These are phyloP conservation scores for Chrysophaeum taylorii DNA, from an alignment of 352 stramenopile genomes.

Conservation along the genomic window DNA sequence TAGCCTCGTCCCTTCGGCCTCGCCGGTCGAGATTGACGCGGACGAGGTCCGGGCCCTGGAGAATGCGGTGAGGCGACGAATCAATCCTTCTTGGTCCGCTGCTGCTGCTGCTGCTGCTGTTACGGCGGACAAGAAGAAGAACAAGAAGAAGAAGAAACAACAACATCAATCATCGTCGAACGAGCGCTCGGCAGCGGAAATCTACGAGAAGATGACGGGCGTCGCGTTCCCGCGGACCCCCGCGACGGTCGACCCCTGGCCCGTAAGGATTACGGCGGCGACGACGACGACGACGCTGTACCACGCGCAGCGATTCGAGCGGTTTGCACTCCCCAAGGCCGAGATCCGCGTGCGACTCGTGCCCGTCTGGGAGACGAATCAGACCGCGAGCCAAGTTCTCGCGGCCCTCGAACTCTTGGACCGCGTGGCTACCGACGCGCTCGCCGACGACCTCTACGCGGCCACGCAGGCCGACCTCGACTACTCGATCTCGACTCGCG, in stretches of 20 bases:
- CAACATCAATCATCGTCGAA: no score
- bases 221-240: not conserved
- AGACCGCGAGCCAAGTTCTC: no score
- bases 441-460: constrained; percentile 18
- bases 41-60: not conserved
- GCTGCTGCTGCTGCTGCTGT: no score
- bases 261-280: not conserved
- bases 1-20: not conserved
- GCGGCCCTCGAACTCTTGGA: not conserved
- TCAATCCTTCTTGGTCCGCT: no score
- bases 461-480: constrained; percentile 8
- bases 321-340: not conserved
- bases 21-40: not conserved
- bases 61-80: no score
- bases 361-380: no score
- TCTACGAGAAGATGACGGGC: not conserved
- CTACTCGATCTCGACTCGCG: not conserved
- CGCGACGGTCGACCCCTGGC: not conserved
- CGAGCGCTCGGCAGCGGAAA: not conserved
- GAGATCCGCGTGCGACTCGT: not conserved
- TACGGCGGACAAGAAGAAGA: not conserved
- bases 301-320: not conserved
- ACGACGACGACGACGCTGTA: not conserved
- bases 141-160: not conserved
- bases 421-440: not conserved